A percentile compares a stretch with the other conserved stretches of the same genome.
These are phyloP conservation scores for Dactylellina parvicollis DNA, from an alignment of 2,329 filamentous ascomycete genomes.

Conservation along the genomic window DNA sequence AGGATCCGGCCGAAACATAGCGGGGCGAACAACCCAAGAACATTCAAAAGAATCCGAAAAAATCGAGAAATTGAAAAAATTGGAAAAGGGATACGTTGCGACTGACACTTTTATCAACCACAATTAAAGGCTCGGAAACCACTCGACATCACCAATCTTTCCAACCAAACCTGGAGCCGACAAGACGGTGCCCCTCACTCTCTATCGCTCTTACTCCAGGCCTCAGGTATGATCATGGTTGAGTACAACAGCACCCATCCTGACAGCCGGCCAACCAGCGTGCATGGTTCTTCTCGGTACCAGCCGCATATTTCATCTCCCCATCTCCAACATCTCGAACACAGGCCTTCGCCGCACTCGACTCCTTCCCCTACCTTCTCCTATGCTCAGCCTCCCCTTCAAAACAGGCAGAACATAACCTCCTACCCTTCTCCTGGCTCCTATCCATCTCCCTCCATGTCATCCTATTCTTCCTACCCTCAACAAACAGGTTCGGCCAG, in stretches of 20 bases:
- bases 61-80: constrained; percentile 14
- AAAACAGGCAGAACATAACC: constrained; percentile 57
- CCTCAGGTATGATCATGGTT: constrained; percentile 59
- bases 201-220: constrained; percentile 38
- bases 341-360: constrained; percentile 57
- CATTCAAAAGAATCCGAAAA: constrained; percentile 8
- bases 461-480: constrained; percentile 65
- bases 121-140: constrained; percentile 29
- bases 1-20: constrained; percentile 45
- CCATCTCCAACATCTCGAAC: constrained; percentile 57
- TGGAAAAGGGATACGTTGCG: constrained; percentile 44
- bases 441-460: constrained; percentile 66
- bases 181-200: constrained; percentile 6
- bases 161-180: constrained; percentile 14
- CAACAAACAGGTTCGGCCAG: constrained; percentile 58
- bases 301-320: constrained; percentile 56
- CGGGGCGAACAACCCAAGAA: constrained; percentile 15
- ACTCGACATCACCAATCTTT: neutral
- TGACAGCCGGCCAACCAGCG: constrained; percentile 55
- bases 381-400: constrained; percentile 57
- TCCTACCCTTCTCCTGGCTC: constrained; percentile 65
- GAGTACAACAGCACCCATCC: constrained; percentile 57
- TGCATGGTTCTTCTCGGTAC: constrained; percentile 57
- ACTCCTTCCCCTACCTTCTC: constrained; percentile 58
- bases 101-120: constrained; percentile 38